Conservation (phyloP, 352 stramenopile species). For the Phytopythium kandeliae region DNA sequence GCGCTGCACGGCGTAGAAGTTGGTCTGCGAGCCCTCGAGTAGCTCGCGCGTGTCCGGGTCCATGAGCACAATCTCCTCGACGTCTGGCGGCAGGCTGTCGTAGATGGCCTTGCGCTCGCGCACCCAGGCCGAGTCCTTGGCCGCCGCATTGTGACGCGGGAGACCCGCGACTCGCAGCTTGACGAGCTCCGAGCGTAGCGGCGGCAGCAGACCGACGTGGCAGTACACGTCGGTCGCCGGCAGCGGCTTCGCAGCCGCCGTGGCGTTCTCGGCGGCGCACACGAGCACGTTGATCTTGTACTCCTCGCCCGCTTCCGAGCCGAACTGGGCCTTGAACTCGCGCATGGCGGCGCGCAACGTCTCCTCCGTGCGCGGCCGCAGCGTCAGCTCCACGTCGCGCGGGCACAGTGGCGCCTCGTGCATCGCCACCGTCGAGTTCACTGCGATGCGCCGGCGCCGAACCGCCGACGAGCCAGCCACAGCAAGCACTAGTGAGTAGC, state of each 20-base stretch:
- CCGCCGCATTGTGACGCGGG: conserved; percentile 62
- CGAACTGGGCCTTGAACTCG: conserved; percentile 41
- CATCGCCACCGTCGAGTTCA: conserved; percentile 71
- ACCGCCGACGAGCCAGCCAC: no score
- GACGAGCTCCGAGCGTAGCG: conserved; percentile 49
- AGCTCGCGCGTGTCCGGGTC: conserved; percentile 48
- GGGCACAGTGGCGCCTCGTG: conserved; percentile 19
- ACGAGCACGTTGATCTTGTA: conserved; percentile 85
- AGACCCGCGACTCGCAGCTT: conserved; percentile 67
- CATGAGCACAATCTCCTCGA: conserved; percentile 84
- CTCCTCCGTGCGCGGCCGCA: conserved; percentile 49
- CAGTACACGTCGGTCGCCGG: conserved; percentile 53
- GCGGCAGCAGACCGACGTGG: conserved; percentile 65
- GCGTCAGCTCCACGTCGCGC: conserved; percentile 27
- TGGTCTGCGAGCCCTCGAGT: conserved; percentile 81
- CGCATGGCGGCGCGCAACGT: conserved; percentile 69
- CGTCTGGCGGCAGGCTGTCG: conserved; percentile 48
- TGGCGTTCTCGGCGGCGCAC: conserved; percentile 22
- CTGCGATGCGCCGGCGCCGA: conserved; percentile 16
- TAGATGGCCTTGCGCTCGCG: conserved; percentile 74
- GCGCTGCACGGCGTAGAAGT: conserved; percentile 66
- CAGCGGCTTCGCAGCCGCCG: conserved; percentile 11
- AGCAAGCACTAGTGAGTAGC: no score
- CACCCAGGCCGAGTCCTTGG: conserved; percentile 76
- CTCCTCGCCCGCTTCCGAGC: conserved; percentile 42